Evolutionary conservation across 179 eudicot species (phyloP).

Genomic region (Corrigiola litoralis): DNA sequence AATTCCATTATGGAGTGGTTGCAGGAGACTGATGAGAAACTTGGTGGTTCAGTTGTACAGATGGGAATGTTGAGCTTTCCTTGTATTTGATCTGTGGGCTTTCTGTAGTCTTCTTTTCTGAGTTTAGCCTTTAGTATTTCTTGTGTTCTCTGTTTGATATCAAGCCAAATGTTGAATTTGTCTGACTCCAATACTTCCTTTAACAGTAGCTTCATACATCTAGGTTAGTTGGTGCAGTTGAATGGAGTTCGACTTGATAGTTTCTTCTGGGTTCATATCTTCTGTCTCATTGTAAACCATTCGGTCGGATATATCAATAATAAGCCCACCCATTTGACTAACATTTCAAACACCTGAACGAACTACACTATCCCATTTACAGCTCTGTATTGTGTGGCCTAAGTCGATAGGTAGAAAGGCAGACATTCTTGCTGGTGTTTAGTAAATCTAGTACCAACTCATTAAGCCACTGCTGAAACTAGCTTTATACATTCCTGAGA

Average conservation of each 20-base stretch:
- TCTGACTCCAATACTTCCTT: background rate
- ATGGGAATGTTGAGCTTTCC: background rate
- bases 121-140: background rate
- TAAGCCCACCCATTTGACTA: no score
- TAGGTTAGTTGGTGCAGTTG: background rate
- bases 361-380: no score
- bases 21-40: background rate
- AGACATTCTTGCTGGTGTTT: no score
- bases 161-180: background rate
- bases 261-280: no score
- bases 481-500: no score
- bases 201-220: background rate
- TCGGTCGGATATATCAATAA: no score
- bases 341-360: no score
- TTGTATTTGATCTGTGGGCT: background rate
- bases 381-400: no score
- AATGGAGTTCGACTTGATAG: no score
- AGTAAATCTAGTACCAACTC: no score
- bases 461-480: no score
- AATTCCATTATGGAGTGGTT: background rate
- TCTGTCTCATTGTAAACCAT: background rate
- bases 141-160: background rate
- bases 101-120: background rate
- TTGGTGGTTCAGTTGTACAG: slow-evolving; percentile 17
- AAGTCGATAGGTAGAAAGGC: no score